Conservation (phyloP, 805 yeast species). For the Barnettozyma pratensis region DNA sequence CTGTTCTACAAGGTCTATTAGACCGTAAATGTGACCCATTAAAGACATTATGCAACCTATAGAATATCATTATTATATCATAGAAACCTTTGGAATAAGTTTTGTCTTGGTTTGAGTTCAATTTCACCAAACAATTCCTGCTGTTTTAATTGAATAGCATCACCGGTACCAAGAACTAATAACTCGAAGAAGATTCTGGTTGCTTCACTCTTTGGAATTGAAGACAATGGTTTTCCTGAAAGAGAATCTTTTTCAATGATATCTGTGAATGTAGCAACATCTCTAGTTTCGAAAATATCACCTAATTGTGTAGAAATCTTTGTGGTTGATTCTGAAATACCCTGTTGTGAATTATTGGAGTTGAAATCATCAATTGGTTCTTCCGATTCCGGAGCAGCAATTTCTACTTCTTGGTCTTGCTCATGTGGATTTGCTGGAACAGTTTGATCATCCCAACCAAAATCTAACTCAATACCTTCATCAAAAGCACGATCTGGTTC, state of each 20-base stretch:
- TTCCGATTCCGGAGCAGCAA: slow-evolving; percentile 5
- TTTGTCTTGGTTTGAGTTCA: slow-evolving; percentile 7
- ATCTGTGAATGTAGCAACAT: slow-evolving; percentile 29
- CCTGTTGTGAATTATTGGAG: slow-evolving; percentile 19
- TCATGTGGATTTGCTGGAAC: neutral
- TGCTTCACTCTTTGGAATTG: slow-evolving; percentile 49
- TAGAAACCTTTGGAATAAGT: slow-evolving; percentile 5
- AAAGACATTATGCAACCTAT: too few species aligned
- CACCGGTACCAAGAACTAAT: slow-evolving; percentile 74
- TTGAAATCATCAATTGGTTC: slow-evolving; percentile 18
- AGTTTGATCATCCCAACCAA: slow-evolving; percentile 33
- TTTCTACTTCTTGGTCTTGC: slow-evolving; percentile 12
- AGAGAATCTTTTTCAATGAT: slow-evolving; percentile 30
- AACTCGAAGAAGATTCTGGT: slow-evolving; percentile 76
- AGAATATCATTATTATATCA: neutral
- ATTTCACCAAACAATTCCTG: slow-evolving; percentile 51
- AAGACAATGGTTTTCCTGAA: slow-evolving; percentile 27
- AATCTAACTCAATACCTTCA: slow-evolving; percentile 24
- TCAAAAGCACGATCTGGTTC: slow-evolving; percentile 8
- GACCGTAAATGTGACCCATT: too few species aligned
- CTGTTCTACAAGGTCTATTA: too few species aligned
- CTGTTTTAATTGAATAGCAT: slow-evolving; percentile 62
- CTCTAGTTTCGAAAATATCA: slow-evolving; percentile 21
- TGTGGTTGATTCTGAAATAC: slow-evolving; percentile 44
- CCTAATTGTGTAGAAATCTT: slow-evolving; percentile 48